phyloP scores from a whole-genome alignment of 2,329 filamentous ascomycete genomes.

The Phoma sp. region DNA sequence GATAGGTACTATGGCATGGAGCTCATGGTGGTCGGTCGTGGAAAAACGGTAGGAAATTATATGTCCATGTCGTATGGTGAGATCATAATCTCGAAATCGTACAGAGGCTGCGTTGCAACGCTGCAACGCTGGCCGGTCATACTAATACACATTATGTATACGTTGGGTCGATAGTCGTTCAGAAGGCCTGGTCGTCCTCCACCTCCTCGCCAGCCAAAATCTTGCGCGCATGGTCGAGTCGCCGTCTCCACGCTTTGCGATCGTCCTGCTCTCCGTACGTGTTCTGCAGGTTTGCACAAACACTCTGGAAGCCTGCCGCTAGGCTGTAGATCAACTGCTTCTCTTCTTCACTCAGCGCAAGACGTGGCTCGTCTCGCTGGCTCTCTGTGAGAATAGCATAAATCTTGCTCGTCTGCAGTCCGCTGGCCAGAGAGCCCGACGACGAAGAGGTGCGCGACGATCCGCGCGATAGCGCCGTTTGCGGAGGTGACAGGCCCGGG shows the following conservation, averaged over 20 bases:
- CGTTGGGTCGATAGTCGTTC: slow-evolving; percentile 11
- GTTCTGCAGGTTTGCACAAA: slow-evolving; percentile 59
- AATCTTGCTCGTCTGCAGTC: slow-evolving; percentile 49
- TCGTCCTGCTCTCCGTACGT: slow-evolving; percentile 60
- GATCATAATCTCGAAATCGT: slow-evolving; percentile 14
- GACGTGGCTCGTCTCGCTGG: slow-evolving; percentile 37
- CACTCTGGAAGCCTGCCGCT: slow-evolving; percentile 61
- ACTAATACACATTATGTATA: slow-evolving; percentile 41
- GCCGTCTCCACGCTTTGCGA: slow-evolving; percentile 69
- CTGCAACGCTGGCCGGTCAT: slow-evolving; percentile 12
- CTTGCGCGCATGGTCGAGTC: slow-evolving; percentile 75
- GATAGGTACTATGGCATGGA: slow-evolving; percentile 14
- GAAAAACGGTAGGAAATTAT: slow-evolving; percentile 9
- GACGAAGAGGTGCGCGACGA: slow-evolving; percentile 41
- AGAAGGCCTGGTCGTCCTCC: slow-evolving; percentile 46
- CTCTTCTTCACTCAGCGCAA: slow-evolving; percentile 59
- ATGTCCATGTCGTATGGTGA: slow-evolving; percentile 9
- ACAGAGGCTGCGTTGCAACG: slow-evolving; percentile 11
- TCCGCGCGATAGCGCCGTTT: slow-evolving; percentile 37
- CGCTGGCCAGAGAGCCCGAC: slow-evolving; percentile 36
- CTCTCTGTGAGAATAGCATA: slow-evolving; percentile 52
- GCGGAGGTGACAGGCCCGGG: slow-evolving; percentile 33
- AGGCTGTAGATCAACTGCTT: slow-evolving; percentile 59
- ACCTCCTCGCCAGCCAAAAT: slow-evolving; percentile 71
- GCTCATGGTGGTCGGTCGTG: slow-evolving; percentile 18